Evolutionary conservation across 1,284 basidiomycete genomes (phyloP), one percentile per base, ranked within the genome.

Genomic region (Trametes polyzona): DNA sequence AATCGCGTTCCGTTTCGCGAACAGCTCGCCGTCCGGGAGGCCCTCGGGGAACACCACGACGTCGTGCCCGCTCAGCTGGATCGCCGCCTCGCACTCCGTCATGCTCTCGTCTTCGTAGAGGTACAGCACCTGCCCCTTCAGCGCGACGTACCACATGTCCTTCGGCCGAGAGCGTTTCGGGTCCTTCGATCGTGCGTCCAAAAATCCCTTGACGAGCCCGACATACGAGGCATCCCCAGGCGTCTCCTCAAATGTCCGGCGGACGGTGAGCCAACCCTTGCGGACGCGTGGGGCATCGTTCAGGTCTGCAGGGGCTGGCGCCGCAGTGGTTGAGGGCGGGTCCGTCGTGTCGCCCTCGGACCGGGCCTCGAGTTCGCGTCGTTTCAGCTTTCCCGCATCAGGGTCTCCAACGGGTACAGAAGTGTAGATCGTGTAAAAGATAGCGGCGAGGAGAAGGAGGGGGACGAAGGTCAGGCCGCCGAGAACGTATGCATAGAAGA

Each of bases 71-170:
- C 86, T 78, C 47, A 97, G 75, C 70, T 95, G 88, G 47, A 98
- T 83, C 11, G 87, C 94, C 3, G 88, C 92, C 66, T 90, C 88
- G 73, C 92, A 94, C 66, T 96, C 93, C 41, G 82, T 82, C 86
- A 92, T 91, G 24, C 79, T 80, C 73, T 96, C 92, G 73, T 95
- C 91, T 71, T 96, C 92, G 74, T 96, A 96, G 19, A 98, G 77
- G 72, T 93, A 97, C 21, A 98, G 77, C 32, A 95, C 87, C 65
- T 84, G 88, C 41, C 92, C 92, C 79, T 96, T 96, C 68, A 97
- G 81, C 3, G 88, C 90, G 52, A 88, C 88, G 72, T 88, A 96
- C 85, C 91, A 96, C 80, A 83, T 88, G 71, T 96, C 94, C 73
- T 91, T 92, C 16, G 93, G 92, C 35, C 88, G 80, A 6, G 88